These are phyloP conservation scores for Coccinonectria pachysandricola DNA, from an alignment of 2,329 filamentous ascomycete species.

Conservation along the genomic window DNA sequence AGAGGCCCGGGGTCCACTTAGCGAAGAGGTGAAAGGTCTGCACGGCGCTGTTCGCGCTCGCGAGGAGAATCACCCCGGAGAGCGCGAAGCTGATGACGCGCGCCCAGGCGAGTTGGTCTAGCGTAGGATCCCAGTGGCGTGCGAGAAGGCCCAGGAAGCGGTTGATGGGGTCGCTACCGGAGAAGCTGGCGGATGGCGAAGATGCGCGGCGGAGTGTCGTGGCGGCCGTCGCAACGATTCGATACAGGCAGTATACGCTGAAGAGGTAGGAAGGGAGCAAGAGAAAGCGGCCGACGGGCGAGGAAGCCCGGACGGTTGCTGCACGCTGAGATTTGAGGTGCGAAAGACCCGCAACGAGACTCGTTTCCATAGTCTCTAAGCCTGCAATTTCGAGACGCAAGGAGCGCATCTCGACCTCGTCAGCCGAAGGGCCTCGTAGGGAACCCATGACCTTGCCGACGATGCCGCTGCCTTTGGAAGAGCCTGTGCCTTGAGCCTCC, in stretches of 20 bases:
- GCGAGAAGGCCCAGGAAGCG: conserved; percentile 70
- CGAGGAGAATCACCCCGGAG: conserved; percentile 71
- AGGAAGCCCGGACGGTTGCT: conserved; percentile 56
- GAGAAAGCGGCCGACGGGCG: conserved; percentile 53
- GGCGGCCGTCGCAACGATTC: conserved; percentile 61
- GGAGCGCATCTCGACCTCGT: conserved; percentile 47
- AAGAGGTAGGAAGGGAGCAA: conserved; percentile 57
- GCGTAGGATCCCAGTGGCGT: conserved; percentile 71
- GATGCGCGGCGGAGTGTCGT: conserved; percentile 51
- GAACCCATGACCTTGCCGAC: conserved; percentile 65
- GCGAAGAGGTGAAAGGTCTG: conserved; percentile 78
- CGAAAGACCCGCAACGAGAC: conserved; percentile 54
- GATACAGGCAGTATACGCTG: conserved; percentile 75
- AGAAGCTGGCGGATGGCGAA: conserved; percentile 39
- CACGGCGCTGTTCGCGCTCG: conserved; percentile 72
- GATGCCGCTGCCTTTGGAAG: conserved; percentile 39
- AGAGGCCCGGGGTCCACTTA: conserved; percentile 60
- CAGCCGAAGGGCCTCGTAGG: conserved; percentile 53
- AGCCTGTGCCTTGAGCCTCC: conserved; percentile 17
- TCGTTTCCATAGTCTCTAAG: conserved; percentile 68
- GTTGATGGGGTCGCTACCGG: conserved; percentile 72
- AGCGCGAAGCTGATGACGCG: conserved; percentile 77
- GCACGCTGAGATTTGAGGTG: conserved; percentile 53
- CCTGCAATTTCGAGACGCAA: conserved; percentile 69
- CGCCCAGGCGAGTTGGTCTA: conserved; percentile 75